Evolutionary conservation across 208 protist genomes (phyloP), one percentile per base, ranked within the genome.

Genomic region (Angomonas deanei): DNA sequence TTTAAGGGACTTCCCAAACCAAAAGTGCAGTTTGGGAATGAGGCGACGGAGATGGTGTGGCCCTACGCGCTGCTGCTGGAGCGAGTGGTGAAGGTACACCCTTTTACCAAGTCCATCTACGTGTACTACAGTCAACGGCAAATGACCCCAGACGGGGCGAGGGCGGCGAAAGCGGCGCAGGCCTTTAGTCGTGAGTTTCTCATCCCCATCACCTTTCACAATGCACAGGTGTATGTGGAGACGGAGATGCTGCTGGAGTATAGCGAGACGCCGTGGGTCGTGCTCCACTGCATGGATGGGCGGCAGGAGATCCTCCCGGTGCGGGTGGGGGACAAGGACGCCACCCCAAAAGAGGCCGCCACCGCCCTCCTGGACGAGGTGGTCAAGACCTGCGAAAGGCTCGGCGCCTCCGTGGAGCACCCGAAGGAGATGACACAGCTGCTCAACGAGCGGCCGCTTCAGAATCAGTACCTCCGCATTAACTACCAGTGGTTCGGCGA

Each of bases 401-500:
- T 96, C 26, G 90, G 85, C 48, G 64, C 62, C n/a, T 65, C 70
- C 3, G 90, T 92, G 24, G 30, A 34, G 60, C 49, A 94, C 49
- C 74, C 85, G 11, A 84, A 82, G 65, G 78, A 88, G 64, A 64
- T 77, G 49, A 92, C 84, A 71, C 71, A 78, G 1, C 5, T 66
- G 53, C 73, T 93, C 3, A 87, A 90, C 63, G 86, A 93, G 63
- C 82, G 90, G 3, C 84, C 90, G 8, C 66, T 91, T 61, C 90
- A 96, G 61, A 93, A 96, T 56, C 78, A 88, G 62, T 96, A 93
- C 74, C 70, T 96, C 23, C 86, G 86, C 17, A 74, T 96, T 30
- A 77, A 96, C 71, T 96, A 96, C 65, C 90, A 96, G 79, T 96
- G 90, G 90, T 92, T 81, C 65, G 90, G 90, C 60, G 90, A 96